These are phyloP conservation scores for Zygosaccharomyces kombuchaensis DNA, from an alignment of 805 yeast species.

Conservation along the genomic window DNA sequence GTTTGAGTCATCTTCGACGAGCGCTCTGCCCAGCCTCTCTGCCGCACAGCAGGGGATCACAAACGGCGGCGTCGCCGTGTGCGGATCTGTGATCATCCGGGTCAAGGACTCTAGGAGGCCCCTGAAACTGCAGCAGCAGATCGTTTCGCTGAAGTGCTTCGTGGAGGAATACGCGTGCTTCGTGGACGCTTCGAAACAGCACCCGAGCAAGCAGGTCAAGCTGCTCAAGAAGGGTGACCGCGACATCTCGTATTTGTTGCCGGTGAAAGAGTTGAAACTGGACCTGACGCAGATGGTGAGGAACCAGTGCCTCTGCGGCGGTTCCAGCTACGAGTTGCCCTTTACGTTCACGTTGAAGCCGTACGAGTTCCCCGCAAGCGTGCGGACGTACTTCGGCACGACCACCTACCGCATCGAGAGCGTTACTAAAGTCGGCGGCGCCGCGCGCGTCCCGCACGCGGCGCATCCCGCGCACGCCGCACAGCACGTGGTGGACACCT, in stretches of 20 bases:
- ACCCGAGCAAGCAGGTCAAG: slow-evolving; percentile 4
- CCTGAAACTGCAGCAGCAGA: slow-evolving; percentile 11
- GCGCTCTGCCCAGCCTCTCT: slow-evolving; percentile 8
- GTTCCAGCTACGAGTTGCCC: slow-evolving; percentile 16
- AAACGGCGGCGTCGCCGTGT: slow-evolving; percentile 10
- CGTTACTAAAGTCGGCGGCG: slow-evolving; percentile 6
- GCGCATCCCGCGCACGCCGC: slow-evolving; percentile 4
- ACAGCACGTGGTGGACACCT: slow-evolving; percentile 12
- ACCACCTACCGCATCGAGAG: slow-evolving; percentile 19
- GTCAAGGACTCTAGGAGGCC: slow-evolving; percentile 8
- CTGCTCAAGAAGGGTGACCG: slow-evolving; percentile 5
- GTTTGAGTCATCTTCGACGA: slow-evolving; percentile 10
- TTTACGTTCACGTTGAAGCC: slow-evolving; percentile 14
- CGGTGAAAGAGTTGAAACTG: slow-evolving; percentile 9
- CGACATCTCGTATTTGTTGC: slow-evolving; percentile 9
- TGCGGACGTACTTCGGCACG: slow-evolving; percentile 13
- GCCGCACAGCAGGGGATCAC: background rate
- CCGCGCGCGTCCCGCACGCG: background rate
- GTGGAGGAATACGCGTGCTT: slow-evolving; percentile 18
- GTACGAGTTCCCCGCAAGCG: slow-evolving; percentile 13
- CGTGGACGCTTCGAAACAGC: slow-evolving; percentile 6
- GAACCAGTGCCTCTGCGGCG: slow-evolving; percentile 6
- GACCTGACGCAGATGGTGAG: slow-evolving; percentile 4
- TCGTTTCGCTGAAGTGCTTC: slow-evolving; percentile 19
- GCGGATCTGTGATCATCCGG: slow-evolving; percentile 9